Percentiles rank a stretch among this genome's conserved stretches.
Conservation (phyloP, 2,329 filamentous ascomycete genomes). For the Ceratocystis colombiana region DNA sequence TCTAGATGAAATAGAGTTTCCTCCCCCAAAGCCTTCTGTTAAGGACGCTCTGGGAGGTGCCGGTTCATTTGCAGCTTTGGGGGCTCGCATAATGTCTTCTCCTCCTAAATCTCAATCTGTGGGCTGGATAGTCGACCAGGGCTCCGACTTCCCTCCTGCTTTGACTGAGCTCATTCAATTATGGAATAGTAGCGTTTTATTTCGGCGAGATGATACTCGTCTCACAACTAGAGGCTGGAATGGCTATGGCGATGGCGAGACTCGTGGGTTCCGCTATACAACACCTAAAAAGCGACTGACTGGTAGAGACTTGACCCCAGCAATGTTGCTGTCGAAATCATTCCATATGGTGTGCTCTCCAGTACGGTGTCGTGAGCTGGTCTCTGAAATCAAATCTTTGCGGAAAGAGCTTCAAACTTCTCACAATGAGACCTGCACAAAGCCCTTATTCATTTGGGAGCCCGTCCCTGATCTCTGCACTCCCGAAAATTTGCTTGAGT, state of each 20-base stretch:
- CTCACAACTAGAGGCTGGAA: constrained; percentile 90
- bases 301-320: constrained; percentile 55
- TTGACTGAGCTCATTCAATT: constrained; percentile 54
- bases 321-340: constrained; percentile 59
- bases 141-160: constrained; percentile 68
- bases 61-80: constrained; percentile 75
- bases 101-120: constrained; percentile 51
- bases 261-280: constrained; percentile 70
- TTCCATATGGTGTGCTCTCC: constrained; percentile 87
- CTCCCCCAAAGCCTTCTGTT: constrained; percentile 56
- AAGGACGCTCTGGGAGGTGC: constrained; percentile 78
- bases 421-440: constrained; percentile 35
- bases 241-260: constrained; percentile 64
- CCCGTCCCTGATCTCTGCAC: constrained; percentile 83
- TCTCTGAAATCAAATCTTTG: constrained; percentile 56
- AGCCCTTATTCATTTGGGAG: constrained; percentile 83
- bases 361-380: constrained; percentile 62
- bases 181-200: constrained; percentile 66
- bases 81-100: constrained; percentile 78
- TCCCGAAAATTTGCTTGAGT: constrained; percentile 55
- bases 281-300: constrained; percentile 79
- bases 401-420: constrained; percentile 33
- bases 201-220: constrained; percentile 55
- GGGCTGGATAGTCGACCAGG: constrained; percentile 85
- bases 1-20: constrained; percentile 86